Conservation (phyloP, 2,329 filamentous ascomycete genomes). For the Botrytis fabae region DNA sequence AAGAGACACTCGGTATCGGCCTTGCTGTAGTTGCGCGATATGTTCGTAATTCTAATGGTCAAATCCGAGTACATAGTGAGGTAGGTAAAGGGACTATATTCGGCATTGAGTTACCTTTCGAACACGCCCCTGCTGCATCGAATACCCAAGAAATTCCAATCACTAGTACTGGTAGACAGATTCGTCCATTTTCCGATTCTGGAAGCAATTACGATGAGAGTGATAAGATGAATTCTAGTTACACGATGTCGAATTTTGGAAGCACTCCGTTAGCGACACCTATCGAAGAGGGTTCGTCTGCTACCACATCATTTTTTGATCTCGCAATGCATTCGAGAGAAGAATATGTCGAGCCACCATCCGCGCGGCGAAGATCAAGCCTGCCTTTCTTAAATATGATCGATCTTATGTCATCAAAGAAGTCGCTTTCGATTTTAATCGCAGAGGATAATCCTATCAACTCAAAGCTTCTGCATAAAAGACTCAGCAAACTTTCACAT, state of each 20-base stretch:
- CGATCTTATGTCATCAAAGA: neutral
- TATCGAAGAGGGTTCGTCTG: neutral
- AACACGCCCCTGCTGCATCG: constrained; percentile 20
- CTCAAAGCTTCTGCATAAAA: constrained; percentile 75
- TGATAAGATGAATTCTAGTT: constrained; percentile 12
- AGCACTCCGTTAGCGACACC: constrained; percentile 16
- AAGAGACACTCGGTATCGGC: constrained; percentile 30
- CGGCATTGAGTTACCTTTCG: constrained; percentile 32
- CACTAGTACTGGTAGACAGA: neutral
- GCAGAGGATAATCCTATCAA: constrained; percentile 91
- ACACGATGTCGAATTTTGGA: neutral
- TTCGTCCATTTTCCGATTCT: neutral
- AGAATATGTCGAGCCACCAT: neutral
- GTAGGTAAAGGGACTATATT: constrained; percentile 32
- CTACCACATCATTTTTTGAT: constrained; percentile 16
- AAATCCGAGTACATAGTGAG: constrained; percentile 31
- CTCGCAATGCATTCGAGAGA: neutral
- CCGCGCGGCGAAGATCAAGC: neutral
- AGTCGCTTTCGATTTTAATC: constrained; percentile 58
- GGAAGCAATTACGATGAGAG: constrained; percentile 1
- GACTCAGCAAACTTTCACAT: constrained; percentile 75
- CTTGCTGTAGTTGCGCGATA: constrained; percentile 34
- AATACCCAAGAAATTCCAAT: neutral
- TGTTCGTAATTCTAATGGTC: constrained; percentile 30
- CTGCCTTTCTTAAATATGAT: neutral